Conservation (phyloP, 257 asterid species). For the Solanum sitiens region DNA sequence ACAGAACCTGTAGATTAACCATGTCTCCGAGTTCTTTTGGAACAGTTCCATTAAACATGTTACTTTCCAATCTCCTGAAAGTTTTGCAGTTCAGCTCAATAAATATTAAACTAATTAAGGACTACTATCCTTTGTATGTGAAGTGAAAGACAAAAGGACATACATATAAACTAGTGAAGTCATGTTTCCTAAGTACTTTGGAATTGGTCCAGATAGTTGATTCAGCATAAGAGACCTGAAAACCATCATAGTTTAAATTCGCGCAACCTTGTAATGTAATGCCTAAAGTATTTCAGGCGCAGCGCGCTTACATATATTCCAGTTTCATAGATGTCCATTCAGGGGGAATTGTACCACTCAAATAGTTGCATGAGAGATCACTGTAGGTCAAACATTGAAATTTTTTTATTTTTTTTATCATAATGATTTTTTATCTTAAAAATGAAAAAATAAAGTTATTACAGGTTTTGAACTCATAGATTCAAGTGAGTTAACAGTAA, state of each 20-base stretch:
- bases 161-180: constrained; percentile 2
- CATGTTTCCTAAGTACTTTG: constrained; percentile 1
- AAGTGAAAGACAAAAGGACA: neutral
- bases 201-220: constrained; percentile 5
- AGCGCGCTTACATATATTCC: constrained; percentile 22
- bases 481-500: constrained; percentile 11
- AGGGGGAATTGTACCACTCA: constrained; percentile 57
- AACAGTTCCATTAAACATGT: neutral
- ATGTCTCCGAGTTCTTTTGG: neutral
- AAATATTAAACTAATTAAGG: neutral
- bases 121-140: neutral
- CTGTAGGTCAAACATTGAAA: constrained; percentile 9
- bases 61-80: constrained; percentile 2
- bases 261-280: neutral
- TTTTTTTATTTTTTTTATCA: neutral
- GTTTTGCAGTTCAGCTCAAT: neutral
- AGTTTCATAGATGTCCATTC: constrained; percentile 56
- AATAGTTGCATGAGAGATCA: constrained; percentile 50
- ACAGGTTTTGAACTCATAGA: neutral
- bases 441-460: neutral
- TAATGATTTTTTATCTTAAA: neutral
- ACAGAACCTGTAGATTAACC: neutral
- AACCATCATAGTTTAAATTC: neutral
- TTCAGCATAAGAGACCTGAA: neutral
- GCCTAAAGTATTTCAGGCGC: neutral